Percentiles rank a stretch among this genome's conserved stretches.
Evolutionary conservation across 257 asterid genomes (phyloP).

Genomic region (Salvia rosmarinus): DNA sequence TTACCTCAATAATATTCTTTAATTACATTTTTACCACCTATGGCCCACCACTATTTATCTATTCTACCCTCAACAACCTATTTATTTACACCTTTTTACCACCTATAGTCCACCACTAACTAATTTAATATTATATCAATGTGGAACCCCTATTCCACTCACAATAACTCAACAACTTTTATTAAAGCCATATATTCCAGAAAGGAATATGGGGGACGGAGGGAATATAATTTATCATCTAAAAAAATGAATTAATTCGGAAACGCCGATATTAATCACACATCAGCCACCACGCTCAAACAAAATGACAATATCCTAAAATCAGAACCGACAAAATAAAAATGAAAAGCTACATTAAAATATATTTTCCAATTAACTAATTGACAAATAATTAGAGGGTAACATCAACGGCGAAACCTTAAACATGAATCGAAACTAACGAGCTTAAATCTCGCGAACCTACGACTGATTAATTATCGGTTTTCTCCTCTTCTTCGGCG

Average conservation of each 20-base stretch:
- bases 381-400: neutral
- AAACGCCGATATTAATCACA: neutral
- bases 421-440: neutral
- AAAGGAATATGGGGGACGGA: no score
- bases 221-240: neutral
- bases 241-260: neutral
- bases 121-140: no score
- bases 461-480: slow-evolving; percentile 26
- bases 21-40: no score
- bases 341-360: neutral
- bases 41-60: no score
- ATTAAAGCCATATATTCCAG: no score
- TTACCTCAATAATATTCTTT: no score
- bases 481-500: slow-evolving; percentile 32
- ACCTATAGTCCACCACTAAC: no score
- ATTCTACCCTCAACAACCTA: no score
- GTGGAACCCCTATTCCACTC: no score
- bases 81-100: no score
- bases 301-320: neutral
- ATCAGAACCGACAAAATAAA: neutral
- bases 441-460: neutral
- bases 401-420: neutral
- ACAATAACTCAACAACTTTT: no score
- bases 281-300: neutral
- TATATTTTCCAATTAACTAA: neutral